These are phyloP conservation scores for Eucalyptus marginata DNA, from an alignment of 345 rosid genomes.

Conservation along the genomic window DNA sequence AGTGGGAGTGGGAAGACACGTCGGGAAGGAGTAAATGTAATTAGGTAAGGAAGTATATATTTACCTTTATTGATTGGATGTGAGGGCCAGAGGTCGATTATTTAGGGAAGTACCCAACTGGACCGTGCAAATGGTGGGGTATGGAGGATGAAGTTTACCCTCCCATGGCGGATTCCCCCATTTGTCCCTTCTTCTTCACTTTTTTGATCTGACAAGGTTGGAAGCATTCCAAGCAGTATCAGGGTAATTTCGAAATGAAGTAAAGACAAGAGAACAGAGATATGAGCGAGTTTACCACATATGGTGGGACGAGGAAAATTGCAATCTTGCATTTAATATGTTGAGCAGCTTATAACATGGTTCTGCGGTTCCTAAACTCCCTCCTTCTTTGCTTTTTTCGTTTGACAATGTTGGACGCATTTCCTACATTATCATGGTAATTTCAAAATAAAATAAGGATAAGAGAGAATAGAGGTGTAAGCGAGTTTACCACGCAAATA, in stretches of 20 bases:
- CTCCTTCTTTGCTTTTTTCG: too few species aligned
- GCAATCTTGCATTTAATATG: not conserved
- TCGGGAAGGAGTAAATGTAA: not conserved
- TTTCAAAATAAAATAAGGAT: too few species aligned
- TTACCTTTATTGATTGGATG: not conserved
- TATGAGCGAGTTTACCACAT: not conserved
- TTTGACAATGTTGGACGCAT: too few species aligned
- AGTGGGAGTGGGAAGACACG: not conserved
- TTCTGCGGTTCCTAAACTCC: not conserved
- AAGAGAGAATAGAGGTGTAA: too few species aligned
- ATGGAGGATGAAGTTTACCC: not conserved
- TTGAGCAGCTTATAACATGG: not conserved
- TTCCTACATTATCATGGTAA: too few species aligned
- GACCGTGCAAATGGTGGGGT: not conserved
- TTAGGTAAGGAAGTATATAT: not conserved
- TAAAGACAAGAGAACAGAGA: not conserved
- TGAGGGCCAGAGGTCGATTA: not conserved
- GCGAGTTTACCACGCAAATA: too few species aligned
- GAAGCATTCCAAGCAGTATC: not conserved
- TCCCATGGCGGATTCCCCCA: not conserved
- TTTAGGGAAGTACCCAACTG: not conserved
- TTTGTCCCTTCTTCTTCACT: not conserved
- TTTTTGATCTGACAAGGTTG: not conserved
- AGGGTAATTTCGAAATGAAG: not conserved
- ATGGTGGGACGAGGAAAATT: not conserved